Evolutionary conservation across 2,329 filamentous ascomycete species (phyloP).

Genomic region (Trichoderma aggressivum): DNA sequence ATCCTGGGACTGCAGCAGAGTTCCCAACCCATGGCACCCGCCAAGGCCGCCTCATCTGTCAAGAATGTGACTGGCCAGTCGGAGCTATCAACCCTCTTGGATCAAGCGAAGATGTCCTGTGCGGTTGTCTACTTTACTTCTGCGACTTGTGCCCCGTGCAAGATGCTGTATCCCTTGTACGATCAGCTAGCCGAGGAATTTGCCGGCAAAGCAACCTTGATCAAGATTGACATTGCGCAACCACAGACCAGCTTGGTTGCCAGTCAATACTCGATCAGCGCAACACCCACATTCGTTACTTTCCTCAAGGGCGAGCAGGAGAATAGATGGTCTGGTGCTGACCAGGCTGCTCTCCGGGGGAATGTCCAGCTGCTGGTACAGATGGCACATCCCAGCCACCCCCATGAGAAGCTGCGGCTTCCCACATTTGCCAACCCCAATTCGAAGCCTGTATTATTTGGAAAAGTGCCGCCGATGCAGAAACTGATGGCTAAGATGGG

Average conservation of each 20-base stretch:
- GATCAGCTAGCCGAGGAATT: slow-evolving; percentile 74
- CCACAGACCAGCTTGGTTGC: slow-evolving; percentile 62
- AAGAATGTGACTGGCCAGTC: slow-evolving; percentile 52
- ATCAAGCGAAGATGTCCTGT: slow-evolving; percentile 62
- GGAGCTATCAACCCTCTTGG: slow-evolving; percentile 37
- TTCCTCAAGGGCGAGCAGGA: slow-evolving; percentile 73
- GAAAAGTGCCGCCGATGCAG: slow-evolving; percentile 75
- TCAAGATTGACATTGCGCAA: slow-evolving; percentile 77
- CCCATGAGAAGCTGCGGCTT: slow-evolving; percentile 67
- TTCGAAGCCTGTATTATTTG: slow-evolving; percentile 66
- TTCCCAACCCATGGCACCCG: slow-evolving; percentile 24
- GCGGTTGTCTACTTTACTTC: slow-evolving; percentile 92
- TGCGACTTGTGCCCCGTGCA: slow-evolving; percentile 81
- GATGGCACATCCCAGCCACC: slow-evolving; percentile 72
- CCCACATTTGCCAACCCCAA: slow-evolving; percentile 65
- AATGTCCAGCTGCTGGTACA: slow-evolving; percentile 73
- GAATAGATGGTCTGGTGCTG: slow-evolving; percentile 77
- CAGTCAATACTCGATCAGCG: slow-evolving; percentile 63
- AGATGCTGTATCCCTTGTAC: slow-evolving; percentile 75
- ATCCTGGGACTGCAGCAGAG: slow-evolving; percentile 51
- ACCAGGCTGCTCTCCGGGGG: slow-evolving; percentile 61
- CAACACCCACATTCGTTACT: slow-evolving; percentile 86
- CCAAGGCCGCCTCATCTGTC: slow-evolving; percentile 40
- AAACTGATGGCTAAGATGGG: slow-evolving; percentile 82
- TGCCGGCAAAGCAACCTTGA: slow-evolving; percentile 63